Base-by-base conservation (phyloP, 306 rosid genomes). In the Cyamopsis tetragonoloba region DNA sequence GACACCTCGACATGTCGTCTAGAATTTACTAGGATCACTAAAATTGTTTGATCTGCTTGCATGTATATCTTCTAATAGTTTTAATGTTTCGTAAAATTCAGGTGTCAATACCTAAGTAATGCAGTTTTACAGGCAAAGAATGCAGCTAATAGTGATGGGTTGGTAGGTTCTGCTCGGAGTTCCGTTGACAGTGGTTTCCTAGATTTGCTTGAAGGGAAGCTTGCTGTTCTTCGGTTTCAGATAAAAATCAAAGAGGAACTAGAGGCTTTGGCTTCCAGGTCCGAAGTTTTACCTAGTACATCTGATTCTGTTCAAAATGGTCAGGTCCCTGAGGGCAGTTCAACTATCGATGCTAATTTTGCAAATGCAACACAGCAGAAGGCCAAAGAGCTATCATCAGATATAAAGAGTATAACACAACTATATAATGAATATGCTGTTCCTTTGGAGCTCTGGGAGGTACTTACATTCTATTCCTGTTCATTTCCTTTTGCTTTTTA, bases 371-470 rank as follows among this genome's bases (percentile, higher is more conserved):
- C 79, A 23, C 81, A 57, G 42, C 88, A 79, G 65, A 90, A 88
- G 83, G 87, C 95, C 38, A 82, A 64, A 68, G 99, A 93, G 77
- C 84, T 93, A 32, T 87, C 96, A 3, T 79, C 87, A 42, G 97
- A 90, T 54, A 72, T 88, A 48, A 93, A 90, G 81, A 86, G 84
- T 66, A 93, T 93, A 78, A 86, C 99, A 41, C 97, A 93, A 77
- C 82, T 93, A 54, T 93, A 93, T 76, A 93, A 93, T 80, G 99
- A 93, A 43, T 90, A 90, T 73, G 97, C 99, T 38, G 92, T 93
- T 77, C 97, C 99, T 55, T 90, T 93, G 58, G 88, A 82, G 79
- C 89, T 90, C 37, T 93, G 99, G 99, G 97, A 93, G 99, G 99
- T 93, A 87, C 66, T 56, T 30, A 38, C 23, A 56, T 37, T 61